A percentile compares a stretch with the other conserved stretches of the same genome.
Conservation (phyloP, 306 rosid genomes). For the Prunus mongolica region DNA sequence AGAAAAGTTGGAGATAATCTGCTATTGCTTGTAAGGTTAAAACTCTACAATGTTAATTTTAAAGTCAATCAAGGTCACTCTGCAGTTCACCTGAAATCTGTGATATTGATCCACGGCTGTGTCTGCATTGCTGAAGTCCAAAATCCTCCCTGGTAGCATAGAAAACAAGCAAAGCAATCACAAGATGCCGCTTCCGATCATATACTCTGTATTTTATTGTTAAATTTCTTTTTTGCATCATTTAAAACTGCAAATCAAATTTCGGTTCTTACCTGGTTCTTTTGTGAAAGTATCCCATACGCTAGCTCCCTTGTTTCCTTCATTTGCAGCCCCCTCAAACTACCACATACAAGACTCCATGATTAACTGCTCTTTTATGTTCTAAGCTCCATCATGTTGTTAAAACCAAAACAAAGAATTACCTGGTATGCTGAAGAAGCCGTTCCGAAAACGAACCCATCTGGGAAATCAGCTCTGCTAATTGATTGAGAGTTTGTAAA, state of each 20-base stretch:
- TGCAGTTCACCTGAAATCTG: conserved; percentile 65
- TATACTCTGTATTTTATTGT: neutral
- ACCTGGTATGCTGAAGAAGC: conserved; percentile 99
- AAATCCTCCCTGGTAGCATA: conserved; percentile 62
- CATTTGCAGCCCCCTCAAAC: conserved; percentile 88
- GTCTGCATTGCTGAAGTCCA: conserved; percentile 93
- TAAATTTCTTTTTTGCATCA: neutral
- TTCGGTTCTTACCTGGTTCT: conserved; percentile 45
- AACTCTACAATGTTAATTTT: conserved; percentile 5
- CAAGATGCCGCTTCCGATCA: neutral
- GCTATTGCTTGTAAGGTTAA: conserved; percentile 8
- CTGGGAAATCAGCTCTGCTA: conserved; percentile 75
- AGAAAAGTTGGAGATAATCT: conserved; percentile 4
- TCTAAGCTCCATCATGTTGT: neutral
- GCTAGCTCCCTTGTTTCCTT: conserved; percentile 88
- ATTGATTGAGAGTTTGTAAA: conserved; percentile 46
- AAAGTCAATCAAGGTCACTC: conserved; percentile 13
- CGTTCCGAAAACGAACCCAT: conserved; percentile 82
- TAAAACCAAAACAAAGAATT: conserved; percentile 10
- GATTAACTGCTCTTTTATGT: neutral
- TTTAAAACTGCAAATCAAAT: neutral
- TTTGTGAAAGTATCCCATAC: conserved; percentile 83
- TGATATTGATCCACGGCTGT: conserved; percentile 95
- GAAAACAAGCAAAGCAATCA: conserved; percentile 9
- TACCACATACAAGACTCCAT: conserved; percentile 18